Conservation (phyloP, 192 early-diverging fungal species). For the Backusella psychrophila region DNA sequence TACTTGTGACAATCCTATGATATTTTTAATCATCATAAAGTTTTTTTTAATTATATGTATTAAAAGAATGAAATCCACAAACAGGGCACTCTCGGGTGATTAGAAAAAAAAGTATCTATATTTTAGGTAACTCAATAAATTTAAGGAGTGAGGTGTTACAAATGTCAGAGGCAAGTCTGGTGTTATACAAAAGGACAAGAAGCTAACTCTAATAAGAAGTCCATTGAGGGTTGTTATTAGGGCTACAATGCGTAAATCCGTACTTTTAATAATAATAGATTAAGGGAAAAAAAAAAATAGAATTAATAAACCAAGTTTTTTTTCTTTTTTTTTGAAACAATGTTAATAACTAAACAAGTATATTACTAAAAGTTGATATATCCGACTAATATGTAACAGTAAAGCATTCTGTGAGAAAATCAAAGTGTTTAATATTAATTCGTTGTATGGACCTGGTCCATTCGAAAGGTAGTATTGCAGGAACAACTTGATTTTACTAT, state of each 20-base stretch:
- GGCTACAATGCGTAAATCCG: neutral
- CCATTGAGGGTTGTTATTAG: neutral
- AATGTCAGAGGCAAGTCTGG: neutral
- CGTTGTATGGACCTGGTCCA: neutral
- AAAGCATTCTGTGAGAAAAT: neutral
- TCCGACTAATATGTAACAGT: neutral
- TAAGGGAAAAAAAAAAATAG: neutral
- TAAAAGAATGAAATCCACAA: neutral
- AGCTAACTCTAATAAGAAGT: neutral
- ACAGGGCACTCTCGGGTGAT: neutral
- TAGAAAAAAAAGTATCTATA: neutral
- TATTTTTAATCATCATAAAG: neutral
- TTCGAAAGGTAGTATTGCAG: too few relatives aligned
- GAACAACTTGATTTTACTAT: neutral
- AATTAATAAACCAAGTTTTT: neutral
- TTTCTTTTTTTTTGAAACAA: neutral
- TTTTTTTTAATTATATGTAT: neutral
- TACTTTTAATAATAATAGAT: neutral
- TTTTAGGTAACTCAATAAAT: neutral
- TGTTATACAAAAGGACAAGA: neutral
- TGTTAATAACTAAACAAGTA: too few relatives aligned
- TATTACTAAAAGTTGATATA: neutral
- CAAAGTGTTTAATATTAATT: neutral
- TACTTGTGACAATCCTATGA: neutral
- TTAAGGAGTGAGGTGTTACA: neutral